Percentiles rank a stretch among this genome's conserved stretches.
phyloP scores from a whole-genome alignment of 2,329 filamentous ascomycete species.

The Trichoderma sp. region DNA sequence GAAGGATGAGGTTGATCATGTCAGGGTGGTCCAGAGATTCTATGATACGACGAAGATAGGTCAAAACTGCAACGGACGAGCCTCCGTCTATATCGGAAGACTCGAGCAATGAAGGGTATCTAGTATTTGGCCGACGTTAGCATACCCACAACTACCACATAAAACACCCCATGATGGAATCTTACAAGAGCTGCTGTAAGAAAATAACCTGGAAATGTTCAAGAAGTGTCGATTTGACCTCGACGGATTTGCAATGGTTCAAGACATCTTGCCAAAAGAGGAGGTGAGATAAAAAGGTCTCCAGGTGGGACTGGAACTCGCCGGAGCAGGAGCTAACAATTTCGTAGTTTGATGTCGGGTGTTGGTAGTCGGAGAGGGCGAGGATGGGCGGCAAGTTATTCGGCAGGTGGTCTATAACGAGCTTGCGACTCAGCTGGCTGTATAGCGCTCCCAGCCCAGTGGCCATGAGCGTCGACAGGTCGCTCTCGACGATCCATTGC shows the following conservation, averaged over 20 bases:
- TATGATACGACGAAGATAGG: conserved; percentile 86
- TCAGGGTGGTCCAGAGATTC: conserved; percentile 91
- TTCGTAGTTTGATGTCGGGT: conserved; percentile 68
- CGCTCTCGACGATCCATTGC: conserved; percentile 96
- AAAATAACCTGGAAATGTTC: conserved; percentile 98
- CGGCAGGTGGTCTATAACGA: conserved; percentile 76
- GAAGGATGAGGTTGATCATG: conserved; percentile 89
- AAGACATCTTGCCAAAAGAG: conserved; percentile 98
- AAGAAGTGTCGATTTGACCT: conserved; percentile 88
- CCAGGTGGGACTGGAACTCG: conserved; percentile 81
- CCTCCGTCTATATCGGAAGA: conserved; percentile 97
- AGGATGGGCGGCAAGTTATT: conserved; percentile 80
- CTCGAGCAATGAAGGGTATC: conserved; percentile 92
- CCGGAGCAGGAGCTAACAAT: conserved; percentile 73
- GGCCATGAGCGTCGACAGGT: conserved; percentile 95
- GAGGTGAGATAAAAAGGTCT: conserved; percentile 91
- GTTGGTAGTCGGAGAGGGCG: conserved; percentile 84
- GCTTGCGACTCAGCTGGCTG: conserved; percentile 69
- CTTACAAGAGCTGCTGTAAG: conserved; percentile 86
- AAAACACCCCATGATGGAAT: conserved; percentile 25
- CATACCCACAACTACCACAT: neutral
- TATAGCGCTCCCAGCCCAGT: conserved; percentile 82
- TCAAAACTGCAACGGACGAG: conserved; percentile 92
- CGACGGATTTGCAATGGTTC: conserved; percentile 88
- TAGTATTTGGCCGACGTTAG: conserved; percentile 38